Percentiles rank a stretch among this genome's conserved stretches.
Evolutionary conservation across 192 early-diverging fungal species (phyloP).

Genomic region (Physocladia obscura): DNA sequence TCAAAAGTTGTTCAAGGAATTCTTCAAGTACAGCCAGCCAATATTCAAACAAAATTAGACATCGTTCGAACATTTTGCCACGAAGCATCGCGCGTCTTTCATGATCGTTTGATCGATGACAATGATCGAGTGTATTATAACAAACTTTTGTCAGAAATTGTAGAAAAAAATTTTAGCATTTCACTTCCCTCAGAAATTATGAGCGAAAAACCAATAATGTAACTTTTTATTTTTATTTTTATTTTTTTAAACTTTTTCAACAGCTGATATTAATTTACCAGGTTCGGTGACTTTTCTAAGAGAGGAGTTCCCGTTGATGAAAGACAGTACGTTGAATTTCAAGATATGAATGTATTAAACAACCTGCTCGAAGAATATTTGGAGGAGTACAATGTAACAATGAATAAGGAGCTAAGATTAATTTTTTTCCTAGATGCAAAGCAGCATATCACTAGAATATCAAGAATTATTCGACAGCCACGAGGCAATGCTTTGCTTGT

Average conservation of each 20-base stretch:
- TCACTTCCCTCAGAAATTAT: conserved; percentile 48
- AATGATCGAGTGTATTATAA: conserved; percentile 54
- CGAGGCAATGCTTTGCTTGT: conserved; percentile 60
- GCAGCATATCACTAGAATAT: conserved; percentile 60
- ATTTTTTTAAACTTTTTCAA: no score
- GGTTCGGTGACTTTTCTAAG: conserved; percentile 61
- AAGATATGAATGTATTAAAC: conserved; percentile 54
- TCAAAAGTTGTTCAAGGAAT: conserved; percentile 64
- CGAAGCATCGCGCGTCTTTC: conserved; percentile 55
- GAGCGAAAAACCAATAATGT: conserved; percentile 54
- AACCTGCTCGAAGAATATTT: conserved; percentile 59
- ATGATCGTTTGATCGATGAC: conserved; percentile 60
- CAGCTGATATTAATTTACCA: no score
- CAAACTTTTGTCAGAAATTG: conserved; percentile 52
- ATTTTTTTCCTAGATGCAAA: conserved; percentile 67
- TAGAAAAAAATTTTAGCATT: conserved; percentile 57
- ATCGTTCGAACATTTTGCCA: conserved; percentile 58
- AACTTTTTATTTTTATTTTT: no score
- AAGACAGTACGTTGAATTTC: conserved; percentile 53
- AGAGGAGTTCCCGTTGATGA: conserved; percentile 58
- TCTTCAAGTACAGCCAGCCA: conserved; percentile 47
- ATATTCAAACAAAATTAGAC: conserved; percentile 48
- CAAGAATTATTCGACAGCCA: conserved; percentile 60
- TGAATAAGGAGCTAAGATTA: conserved; percentile 54
- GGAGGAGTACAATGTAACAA: conserved; percentile 64